Base-by-base conservation (phyloP, 2,329 filamentous ascomycete species). In the Falciphora oryzae region DNA sequence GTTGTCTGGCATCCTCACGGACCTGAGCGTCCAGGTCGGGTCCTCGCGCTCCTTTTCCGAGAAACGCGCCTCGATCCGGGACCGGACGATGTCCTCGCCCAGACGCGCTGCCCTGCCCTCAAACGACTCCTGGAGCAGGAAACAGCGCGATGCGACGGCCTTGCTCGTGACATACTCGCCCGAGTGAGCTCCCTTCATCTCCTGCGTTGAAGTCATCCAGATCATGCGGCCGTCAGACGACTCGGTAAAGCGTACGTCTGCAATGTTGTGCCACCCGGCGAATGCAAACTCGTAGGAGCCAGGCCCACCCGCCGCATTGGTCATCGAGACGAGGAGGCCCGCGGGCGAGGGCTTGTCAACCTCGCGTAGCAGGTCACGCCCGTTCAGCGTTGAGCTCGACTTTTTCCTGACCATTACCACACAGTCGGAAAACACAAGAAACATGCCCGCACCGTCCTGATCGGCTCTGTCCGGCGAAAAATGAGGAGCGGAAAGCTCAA, bases 61-160 rank as follows among this genome's bases (percentile, higher is more conserved):
- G 71, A 96, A 97, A 14, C 93, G 86, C 7, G 88, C 90, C 76
- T 97, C 94, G 18, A 97, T 87, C 68, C 89, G 87, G 11, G 93
- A 93, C 77, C 94, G 96, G 61, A 88, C 86, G 16, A 97, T 82
- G 68, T 98, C 95, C 76, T 98, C 94, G 32, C 87, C 87, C 76
- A 92, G 88, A 66, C 89, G 91, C 25, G 82, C 79, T 1, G 90
- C 91, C 73, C 89, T 93, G 31, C 88, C 88, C 72, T 96, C 91
- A 70, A 94, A 94, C 10, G 84, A 78, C 63, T 92, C 91, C 62
- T 89, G 85, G 1, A 96, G 82, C 57, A 89, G 76, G 71, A 96
- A 90, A 66, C 87, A 89, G 35, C 89, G 83, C 14, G 88, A 81
- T 2, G 88, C 87, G 28, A 83, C 78, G 18, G 79, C 78, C 32